Conservation (phyloP, 2,329 filamentous ascomycete species). For the Penicillium polonicum region DNA sequence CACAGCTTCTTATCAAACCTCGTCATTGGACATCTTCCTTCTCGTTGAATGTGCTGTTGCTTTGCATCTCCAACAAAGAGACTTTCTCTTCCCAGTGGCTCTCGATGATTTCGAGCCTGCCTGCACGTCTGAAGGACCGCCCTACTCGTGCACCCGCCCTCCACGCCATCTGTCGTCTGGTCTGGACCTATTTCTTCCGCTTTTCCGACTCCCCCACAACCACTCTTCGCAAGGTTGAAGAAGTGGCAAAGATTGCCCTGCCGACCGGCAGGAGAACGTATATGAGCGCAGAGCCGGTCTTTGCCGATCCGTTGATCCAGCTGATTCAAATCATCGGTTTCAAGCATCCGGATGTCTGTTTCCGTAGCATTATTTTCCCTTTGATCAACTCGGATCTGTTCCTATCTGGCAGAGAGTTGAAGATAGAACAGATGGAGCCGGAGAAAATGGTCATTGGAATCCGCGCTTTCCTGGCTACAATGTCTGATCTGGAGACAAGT, state of each 20-base stretch:
- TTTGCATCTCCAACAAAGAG: constrained; percentile 85
- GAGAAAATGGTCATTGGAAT: constrained; percentile 98
- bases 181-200: constrained; percentile 94
- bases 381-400: constrained; percentile 92
- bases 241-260: constrained; percentile 80
- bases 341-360: constrained; percentile 90
- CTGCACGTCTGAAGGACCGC: constrained; percentile 81
- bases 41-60: constrained; percentile 78
- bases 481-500: constrained; percentile 86
- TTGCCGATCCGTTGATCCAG: constrained; percentile 87
- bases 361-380: constrained; percentile 89
- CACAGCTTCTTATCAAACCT: constrained; percentile 84
- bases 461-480: constrained; percentile 85
- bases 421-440: constrained; percentile 88
- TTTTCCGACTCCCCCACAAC: constrained; percentile 68
- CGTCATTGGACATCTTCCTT: constrained; percentile 90
- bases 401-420: constrained; percentile 70
- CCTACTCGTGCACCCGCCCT: constrained; percentile 74
- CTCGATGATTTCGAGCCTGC: constrained; percentile 72
- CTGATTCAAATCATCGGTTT: constrained; percentile 92
- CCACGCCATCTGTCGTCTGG: constrained; percentile 81
- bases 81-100: constrained; percentile 85
- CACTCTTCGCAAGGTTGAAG: constrained; percentile 78
- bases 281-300: constrained; percentile 76
- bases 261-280: constrained; percentile 77